Conservation (phyloP, 2,329 filamentous ascomycete genomes). For the Pseudopyrenochaeta lycopersici region DNA sequence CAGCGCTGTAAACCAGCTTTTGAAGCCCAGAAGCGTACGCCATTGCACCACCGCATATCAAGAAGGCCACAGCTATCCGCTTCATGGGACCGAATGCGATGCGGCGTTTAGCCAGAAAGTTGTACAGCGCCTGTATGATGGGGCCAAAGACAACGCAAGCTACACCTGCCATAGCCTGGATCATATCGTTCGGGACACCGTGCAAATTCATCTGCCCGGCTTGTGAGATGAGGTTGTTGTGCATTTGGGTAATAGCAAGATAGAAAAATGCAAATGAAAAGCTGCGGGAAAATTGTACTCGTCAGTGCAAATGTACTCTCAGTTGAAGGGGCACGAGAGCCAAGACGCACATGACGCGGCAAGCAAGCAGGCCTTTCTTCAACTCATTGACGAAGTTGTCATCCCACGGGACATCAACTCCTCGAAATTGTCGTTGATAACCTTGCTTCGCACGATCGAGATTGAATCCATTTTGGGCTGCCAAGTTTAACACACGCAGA, state of each 20-base stretch:
- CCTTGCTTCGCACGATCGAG: constrained; percentile 16
- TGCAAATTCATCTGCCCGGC: constrained; percentile 36
- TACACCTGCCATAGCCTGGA: constrained; percentile 25
- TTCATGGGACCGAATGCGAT: constrained; percentile 30
- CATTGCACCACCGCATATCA: constrained; percentile 25
- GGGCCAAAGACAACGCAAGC: constrained; percentile 33
- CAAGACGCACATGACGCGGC: constrained; percentile 24
- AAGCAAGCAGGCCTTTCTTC: constrained; percentile 24
- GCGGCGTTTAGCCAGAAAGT: constrained; percentile 19
- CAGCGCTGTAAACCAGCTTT: constrained; percentile 33
- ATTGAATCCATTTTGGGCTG: constrained; percentile 20
- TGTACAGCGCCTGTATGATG: constrained; percentile 29
- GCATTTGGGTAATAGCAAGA: constrained; percentile 36
- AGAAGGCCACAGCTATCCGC: constrained; percentile 28
- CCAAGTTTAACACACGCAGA: constrained; percentile 4
- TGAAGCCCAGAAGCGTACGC: constrained; percentile 35
- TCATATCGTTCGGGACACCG: constrained; percentile 42
- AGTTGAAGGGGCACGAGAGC: background rate
- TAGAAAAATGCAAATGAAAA: constrained; percentile 38
- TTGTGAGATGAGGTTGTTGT: constrained; percentile 41
- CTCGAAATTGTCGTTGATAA: constrained; percentile 12
- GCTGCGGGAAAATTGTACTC: constrained; percentile 7
- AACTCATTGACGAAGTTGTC: constrained; percentile 32
- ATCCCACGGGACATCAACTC: constrained; percentile 20
- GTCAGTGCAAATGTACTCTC: background rate